Percentiles rank a stretch among this genome's conserved stretches.
Evolutionary conservation across 129 eudicot species (phyloP).

Genomic region (Arctium lappa): DNA sequence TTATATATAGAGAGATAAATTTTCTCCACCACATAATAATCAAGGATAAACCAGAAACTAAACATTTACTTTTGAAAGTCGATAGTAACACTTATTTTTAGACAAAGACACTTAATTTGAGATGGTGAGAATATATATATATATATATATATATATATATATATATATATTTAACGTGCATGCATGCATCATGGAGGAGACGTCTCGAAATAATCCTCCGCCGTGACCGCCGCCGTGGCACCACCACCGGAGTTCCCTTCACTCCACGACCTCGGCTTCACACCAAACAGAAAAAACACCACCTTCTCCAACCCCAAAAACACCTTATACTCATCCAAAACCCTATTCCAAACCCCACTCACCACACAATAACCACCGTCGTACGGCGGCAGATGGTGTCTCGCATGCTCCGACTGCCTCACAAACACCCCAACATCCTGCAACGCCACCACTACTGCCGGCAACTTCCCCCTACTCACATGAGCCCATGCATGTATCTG

Average conservation of each 20-base stretch:
- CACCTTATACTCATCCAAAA: slow-evolving; percentile 50
- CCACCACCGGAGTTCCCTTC: slow-evolving; percentile 50
- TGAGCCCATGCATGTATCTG: slow-evolving; percentile 80
- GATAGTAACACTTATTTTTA: too few species aligned
- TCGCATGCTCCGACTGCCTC: slow-evolving; percentile 54
- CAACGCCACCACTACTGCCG: slow-evolving; percentile 52
- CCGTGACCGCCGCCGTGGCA: slow-evolving; percentile 24
- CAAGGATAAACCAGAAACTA: too few species aligned
- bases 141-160: too few species aligned
- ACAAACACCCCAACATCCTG: slow-evolving; percentile 64
- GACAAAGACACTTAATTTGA: too few species aligned
- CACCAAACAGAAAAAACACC: slow-evolving; percentile 53
- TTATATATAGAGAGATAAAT: too few species aligned
- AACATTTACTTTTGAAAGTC: too few species aligned
- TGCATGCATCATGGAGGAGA: slow-evolving; percentile 5
- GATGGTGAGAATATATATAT: too few species aligned
- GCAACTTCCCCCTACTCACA: slow-evolving; percentile 52
- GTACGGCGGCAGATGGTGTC: slow-evolving; percentile 65
- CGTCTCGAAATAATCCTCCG: not conserved
- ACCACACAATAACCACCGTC: slow-evolving; percentile 68
- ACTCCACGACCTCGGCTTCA: slow-evolving; percentile 65
- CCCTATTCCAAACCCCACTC: slow-evolving; percentile 66
- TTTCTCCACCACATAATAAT: too few species aligned
- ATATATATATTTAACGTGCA: too few species aligned
- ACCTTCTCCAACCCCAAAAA: slow-evolving; percentile 60